These are phyloP conservation scores for Ophiostoma tasmaniense DNA, from an alignment of 2,329 filamentous ascomycete genomes.

Conservation along the genomic window DNA sequence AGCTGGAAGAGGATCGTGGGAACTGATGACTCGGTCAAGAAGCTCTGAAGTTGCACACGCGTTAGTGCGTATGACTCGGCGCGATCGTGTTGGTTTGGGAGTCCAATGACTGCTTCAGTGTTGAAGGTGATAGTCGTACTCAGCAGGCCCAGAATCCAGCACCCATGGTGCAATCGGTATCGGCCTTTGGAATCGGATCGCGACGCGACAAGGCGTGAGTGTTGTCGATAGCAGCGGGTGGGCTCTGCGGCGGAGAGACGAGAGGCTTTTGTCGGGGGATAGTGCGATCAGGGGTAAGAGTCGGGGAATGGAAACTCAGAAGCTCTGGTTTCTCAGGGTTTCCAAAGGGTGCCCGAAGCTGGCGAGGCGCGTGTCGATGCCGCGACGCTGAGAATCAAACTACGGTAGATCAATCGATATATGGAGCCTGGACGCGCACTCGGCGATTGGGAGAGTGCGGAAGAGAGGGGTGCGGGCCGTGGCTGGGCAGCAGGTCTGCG, in stretches of 20 bases:
- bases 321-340: too few relatives aligned
- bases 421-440: slow-evolving; percentile 4
- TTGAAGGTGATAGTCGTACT: slow-evolving; percentile 2
- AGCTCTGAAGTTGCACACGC: slow-evolving; percentile 10
- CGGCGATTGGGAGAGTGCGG: not conserved
- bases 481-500: not conserved
- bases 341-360: not conserved
- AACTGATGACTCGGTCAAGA: slow-evolving; percentile 16
- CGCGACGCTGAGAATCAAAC: slow-evolving; percentile 1
- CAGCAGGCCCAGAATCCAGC: slow-evolving; percentile 13
- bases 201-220: slow-evolving; percentile 11
- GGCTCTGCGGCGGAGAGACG: not conserved
- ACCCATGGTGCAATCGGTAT: slow-evolving; percentile 16
- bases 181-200: not conserved
- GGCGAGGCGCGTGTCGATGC: slow-evolving; percentile 2
- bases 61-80: slow-evolving; percentile 5
- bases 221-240: not conserved
- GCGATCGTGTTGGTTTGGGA: not conserved
- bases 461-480: not conserved
- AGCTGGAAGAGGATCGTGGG: slow-evolving; percentile 1
- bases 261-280: not conserved
- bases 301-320: not conserved
- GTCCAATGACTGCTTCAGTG: not conserved
- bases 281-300: not conserved
- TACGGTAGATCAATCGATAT: not conserved